Base-by-base conservation (phyloP, 176 grass and related monocot genomes). In the Stipa capillata region DNA sequence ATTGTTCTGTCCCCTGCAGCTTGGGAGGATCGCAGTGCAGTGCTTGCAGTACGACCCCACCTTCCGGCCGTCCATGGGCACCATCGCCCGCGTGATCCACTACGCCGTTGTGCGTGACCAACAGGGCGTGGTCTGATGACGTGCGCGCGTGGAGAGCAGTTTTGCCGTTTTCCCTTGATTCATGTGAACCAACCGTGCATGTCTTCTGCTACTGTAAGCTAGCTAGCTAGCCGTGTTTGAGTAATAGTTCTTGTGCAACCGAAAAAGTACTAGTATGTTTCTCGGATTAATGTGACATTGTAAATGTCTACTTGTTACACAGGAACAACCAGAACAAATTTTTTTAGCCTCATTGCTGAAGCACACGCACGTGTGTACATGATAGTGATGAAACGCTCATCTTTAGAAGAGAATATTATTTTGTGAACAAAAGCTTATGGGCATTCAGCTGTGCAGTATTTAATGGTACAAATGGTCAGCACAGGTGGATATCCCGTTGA, bases 31-130 rank as follows among this genome's bases (percentile, higher is more conserved):
- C 23, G 88, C 88, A 2, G 75, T 84, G 66, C 83, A 87, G 74
- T 91, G 88, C 48, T 51, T 91, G 63, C 67, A 69, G 47, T 88
- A 91, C 27, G 88, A 88, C 18, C 80, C 88, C 2, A 13, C 12
- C 17, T 68, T 61, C 67, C 61, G 88, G 55, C 88, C 85, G n/a
- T 65, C 77, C 61, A 91, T 88, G 85, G 84, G 88, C 76, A 87
- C 75, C 51, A 54, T 91, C 29, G 85, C 85, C 58, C 64, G 79
- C 21, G 83, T 87, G 5, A 83, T 91, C 83, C 74, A 91, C 72
- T 90, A 80, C 47, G 84, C 83, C 50, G 88, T 90, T n/a, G 47
- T 85, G 29, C 84, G 50, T 36, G 79, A 87, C 50, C 84, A 87
- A 52, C 72, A 86, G 64, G 87, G 87, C 43, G 82, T 89, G 4